Conservation (phyloP, 805 yeast genomes). For the Kluyveromyces wickerhamii region DNA sequence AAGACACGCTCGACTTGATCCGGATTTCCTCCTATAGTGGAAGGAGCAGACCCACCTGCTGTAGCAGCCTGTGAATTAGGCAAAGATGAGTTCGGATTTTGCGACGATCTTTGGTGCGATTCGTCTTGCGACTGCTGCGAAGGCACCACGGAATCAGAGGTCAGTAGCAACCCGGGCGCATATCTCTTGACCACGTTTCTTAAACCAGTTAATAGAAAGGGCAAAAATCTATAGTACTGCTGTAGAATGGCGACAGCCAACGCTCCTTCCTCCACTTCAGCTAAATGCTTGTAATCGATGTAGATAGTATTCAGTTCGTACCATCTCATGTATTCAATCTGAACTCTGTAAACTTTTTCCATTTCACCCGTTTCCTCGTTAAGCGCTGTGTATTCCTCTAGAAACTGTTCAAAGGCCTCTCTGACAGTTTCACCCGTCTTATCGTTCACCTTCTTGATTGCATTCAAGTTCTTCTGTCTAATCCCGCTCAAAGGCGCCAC, state of each 20-base stretch:
- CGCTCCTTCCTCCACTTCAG: slow-evolving; percentile 72
- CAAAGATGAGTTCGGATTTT: slow-evolving; percentile 7
- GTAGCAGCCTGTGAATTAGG: slow-evolving; percentile 23
- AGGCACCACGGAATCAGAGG: slow-evolving; percentile 29
- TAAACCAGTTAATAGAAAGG: slow-evolving; percentile 71
- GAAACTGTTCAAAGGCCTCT: slow-evolving; percentile 79
- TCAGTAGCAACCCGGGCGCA: slow-evolving; percentile 62
- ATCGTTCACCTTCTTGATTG: slow-evolving; percentile 82
- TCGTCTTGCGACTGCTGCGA: slow-evolving; percentile 29
- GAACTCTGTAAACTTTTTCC: slow-evolving; percentile 65
- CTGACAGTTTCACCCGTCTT: slow-evolving; percentile 90
- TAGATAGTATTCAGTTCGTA: slow-evolving; percentile 72
- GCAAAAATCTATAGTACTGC: slow-evolving; percentile 88
- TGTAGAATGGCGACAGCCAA: slow-evolving; percentile 83
- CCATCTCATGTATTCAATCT: slow-evolving; percentile 70
- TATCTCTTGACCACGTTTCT: slow-evolving; percentile 61
- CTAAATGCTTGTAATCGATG: slow-evolving; percentile 75
- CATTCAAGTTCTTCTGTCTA: slow-evolving; percentile 51
- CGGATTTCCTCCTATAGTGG: slow-evolving; percentile 38
- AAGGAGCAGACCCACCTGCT: slow-evolving; percentile 27
- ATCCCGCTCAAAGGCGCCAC: slow-evolving; percentile 24
- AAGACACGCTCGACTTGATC: slow-evolving; percentile 64
- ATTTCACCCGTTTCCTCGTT: slow-evolving; percentile 23
- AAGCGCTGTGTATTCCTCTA: slow-evolving; percentile 53
- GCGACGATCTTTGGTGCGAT: slow-evolving; percentile 14